A percentile compares a stretch with the other conserved stretches of the same genome.
phyloP scores from a whole-genome alignment of 305 asterid genomes.

The Solanum chacoense region DNA sequence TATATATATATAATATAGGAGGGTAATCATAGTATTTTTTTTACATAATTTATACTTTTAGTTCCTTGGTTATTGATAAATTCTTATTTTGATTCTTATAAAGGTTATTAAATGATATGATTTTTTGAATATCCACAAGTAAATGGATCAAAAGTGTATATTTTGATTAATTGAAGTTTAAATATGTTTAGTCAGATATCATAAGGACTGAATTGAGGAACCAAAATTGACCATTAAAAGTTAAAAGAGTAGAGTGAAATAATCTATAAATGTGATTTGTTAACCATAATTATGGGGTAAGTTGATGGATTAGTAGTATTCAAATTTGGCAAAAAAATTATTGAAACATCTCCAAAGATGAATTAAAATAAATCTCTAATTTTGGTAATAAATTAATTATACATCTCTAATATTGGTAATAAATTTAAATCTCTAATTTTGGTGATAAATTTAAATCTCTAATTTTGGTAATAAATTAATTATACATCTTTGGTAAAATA shows the following conservation, averaged over 20 bases:
- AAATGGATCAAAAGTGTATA: neutral
- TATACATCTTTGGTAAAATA: neutral
- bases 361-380: neutral
- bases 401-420: neutral
- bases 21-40: neutral
- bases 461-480: neutral
- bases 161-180: neutral
- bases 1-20: neutral
- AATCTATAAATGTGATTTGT: neutral
- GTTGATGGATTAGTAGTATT: neutral
- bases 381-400: neutral
- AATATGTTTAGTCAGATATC: neutral
- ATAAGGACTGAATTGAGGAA: neutral
- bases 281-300: neutral
- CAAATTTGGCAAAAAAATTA: neutral
- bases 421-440: neutral
- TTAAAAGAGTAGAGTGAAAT: neutral
- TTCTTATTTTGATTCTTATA: neutral
- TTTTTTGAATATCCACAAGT: neutral
- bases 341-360: neutral
- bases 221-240: neutral
- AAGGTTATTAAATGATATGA: neutral
- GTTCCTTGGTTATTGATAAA: neutral
- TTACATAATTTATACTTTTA: neutral
- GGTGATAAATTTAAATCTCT: neutral